phyloP scores from a whole-genome alignment of 2,329 filamentous ascomycete genomes.

The Alternaria solani region DNA sequence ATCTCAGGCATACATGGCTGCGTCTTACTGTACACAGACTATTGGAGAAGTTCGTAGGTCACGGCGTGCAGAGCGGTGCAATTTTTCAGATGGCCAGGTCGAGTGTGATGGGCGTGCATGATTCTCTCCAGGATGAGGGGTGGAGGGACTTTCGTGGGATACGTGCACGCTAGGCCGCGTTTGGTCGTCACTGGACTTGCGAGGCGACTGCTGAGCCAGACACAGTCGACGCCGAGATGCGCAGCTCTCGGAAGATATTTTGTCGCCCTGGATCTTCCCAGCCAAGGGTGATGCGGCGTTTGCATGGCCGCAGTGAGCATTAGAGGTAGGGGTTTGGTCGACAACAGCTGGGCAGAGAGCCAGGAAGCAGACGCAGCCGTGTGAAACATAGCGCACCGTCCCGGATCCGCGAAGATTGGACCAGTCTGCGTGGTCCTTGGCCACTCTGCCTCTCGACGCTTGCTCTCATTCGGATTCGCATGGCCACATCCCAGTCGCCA shows the following conservation, averaged over 20 bases:
- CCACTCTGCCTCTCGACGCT: conserved; percentile 25
- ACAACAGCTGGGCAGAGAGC: conserved; percentile 9
- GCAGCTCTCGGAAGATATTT: conserved; percentile 4
- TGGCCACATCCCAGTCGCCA: conserved; percentile 33
- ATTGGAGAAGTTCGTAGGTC: conserved; percentile 14
- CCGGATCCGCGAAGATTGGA: conserved; percentile 42
- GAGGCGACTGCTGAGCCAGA: not conserved
- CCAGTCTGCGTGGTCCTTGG: conserved; percentile 18
- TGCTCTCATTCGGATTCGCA: conserved; percentile 24
- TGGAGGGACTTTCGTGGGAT: not conserved
- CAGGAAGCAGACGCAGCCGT: conserved; percentile 29
- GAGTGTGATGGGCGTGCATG: conserved; percentile 38
- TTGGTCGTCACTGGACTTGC: conserved; percentile 14
- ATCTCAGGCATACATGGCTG: conserved; percentile 8
- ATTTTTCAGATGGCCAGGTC: conserved; percentile 17
- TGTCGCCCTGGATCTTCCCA: not conserved
- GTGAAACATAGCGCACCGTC: conserved; percentile 48
- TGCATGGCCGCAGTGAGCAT: conserved; percentile 11
- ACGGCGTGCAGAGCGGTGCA: conserved; percentile 19
- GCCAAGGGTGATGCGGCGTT: conserved; percentile 17
- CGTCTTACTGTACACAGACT: conserved; percentile 3
- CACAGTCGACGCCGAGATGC: not conserved
- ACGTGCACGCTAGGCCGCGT: conserved; percentile 26
- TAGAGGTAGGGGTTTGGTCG: conserved; percentile 1
- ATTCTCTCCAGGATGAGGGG: conserved; percentile 25